phyloP scores from a whole-genome alignment of 2,329 filamentous ascomycete genomes.

The Sporothrix humicola region DNA sequence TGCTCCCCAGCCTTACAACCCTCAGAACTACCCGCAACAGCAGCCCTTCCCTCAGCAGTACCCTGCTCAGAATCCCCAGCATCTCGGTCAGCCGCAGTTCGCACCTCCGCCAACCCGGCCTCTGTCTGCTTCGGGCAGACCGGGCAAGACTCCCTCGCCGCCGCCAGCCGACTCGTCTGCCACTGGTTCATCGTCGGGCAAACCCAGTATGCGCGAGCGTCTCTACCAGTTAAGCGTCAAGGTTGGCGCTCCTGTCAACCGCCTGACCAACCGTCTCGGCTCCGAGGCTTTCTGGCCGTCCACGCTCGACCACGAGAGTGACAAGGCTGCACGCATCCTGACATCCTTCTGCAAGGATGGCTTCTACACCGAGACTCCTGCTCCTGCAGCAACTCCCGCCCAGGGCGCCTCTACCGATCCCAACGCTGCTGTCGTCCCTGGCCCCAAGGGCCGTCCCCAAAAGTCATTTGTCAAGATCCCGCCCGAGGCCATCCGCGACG shows the following conservation, averaged over 20 bases:
- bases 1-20: slow-evolving; percentile 12
- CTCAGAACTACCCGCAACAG: slow-evolving; percentile 18
- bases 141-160: not conserved
- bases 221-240: slow-evolving; percentile 41
- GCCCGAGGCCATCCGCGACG: slow-evolving; percentile 56
- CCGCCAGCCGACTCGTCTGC: not conserved
- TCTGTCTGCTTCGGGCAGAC: not conserved
- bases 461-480: slow-evolving; percentile 51
- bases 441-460: slow-evolving; percentile 39
- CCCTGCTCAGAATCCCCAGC: slow-evolving; percentile 13
- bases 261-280: slow-evolving; percentile 71
- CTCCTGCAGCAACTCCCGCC: slow-evolving; percentile 16
- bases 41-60: slow-evolving; percentile 24
- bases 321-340: slow-evolving; percentile 77
- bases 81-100: slow-evolving; percentile 24
- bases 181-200: slow-evolving; percentile 15
- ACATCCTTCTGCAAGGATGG: slow-evolving; percentile 68
- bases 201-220: slow-evolving; percentile 37
- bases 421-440: slow-evolving; percentile 35
- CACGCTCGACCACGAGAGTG: slow-evolving; percentile 73
- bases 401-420: slow-evolving; percentile 30
- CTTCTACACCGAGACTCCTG: slow-evolving; percentile 42
- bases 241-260: slow-evolving; percentile 68
- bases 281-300: slow-evolving; percentile 77
- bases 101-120: slow-evolving; percentile 29